These are phyloP conservation scores for Rubia peregrina DNA, from an alignment of 305 asterid genomes.

Conservation along the genomic window DNA sequence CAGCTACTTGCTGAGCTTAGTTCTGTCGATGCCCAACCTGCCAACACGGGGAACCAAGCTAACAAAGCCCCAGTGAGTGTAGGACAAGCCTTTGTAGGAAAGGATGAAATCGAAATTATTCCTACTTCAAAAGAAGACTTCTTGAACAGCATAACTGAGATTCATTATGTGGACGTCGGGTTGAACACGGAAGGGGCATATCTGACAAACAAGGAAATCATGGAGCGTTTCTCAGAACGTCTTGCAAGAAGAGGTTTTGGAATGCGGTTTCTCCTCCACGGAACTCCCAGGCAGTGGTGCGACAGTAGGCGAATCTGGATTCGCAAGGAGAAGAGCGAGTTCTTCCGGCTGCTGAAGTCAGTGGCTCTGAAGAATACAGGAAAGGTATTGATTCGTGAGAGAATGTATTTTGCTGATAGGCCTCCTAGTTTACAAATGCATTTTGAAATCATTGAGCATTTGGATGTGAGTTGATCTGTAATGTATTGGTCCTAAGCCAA, in stretches of 20 bases:
- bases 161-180: constrained; percentile 94
- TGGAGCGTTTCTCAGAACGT: constrained; percentile 41
- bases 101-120: constrained; percentile 42
- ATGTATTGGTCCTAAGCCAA: neutral
- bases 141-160: constrained; percentile 66
- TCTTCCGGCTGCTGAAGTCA: constrained; percentile 49
- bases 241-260: constrained; percentile 41
- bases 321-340: constrained; percentile 59
- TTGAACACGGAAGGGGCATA: constrained; percentile 76
- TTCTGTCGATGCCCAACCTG: constrained; percentile 30
- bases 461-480: constrained; percentile 51
- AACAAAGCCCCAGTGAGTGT: constrained; percentile 28
- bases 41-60: constrained; percentile 20
- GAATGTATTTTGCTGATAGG: constrained; percentile 59
- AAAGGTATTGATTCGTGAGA: constrained; percentile 54
- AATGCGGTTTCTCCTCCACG: constrained; percentile 65
- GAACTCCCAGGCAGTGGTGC: constrained; percentile 93
- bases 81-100: constrained; percentile 24
- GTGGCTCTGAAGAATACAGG: constrained; percentile 33
- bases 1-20: constrained; percentile 82
- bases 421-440: constrained; percentile 76
- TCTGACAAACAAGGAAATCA: constrained; percentile 51
- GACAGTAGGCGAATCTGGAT: constrained; percentile 73
- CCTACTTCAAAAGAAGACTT: constrained; percentile 64
- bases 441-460: constrained; percentile 63